Percentiles rank a stretch among this genome's conserved stretches.
Evolutionary conservation across 805 yeast genomes (phyloP).

Genomic region (Monosporozyma yasuniensis): DNA sequence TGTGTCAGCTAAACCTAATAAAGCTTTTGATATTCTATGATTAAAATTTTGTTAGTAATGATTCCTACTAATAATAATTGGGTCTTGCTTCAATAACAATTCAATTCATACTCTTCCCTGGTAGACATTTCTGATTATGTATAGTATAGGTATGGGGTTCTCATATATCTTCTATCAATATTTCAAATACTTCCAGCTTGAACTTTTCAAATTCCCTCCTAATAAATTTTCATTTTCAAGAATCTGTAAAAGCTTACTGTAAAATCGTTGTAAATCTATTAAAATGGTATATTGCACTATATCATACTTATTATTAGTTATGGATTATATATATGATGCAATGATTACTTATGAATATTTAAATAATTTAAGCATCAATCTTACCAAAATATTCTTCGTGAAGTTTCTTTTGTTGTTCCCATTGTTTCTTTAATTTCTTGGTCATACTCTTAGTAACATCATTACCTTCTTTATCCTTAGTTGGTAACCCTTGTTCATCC

Average conservation of each 20-base stretch:
- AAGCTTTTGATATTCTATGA: constrained; percentile 10
- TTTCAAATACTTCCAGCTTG: neutral
- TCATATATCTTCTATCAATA: too few relatives aligned
- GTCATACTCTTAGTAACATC: constrained; percentile 76
- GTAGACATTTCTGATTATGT: neutral
- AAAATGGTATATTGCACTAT: neutral
- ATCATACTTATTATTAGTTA: neutral
- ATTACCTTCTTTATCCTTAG: constrained; percentile 65
- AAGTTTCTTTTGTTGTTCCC: constrained; percentile 73
- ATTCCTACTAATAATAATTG: too few relatives aligned
- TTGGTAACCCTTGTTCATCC: constrained; percentile 82
- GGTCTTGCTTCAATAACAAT: too few relatives aligned
- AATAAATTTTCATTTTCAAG: neutral
- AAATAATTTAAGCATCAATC: neutral
- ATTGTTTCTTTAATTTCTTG: constrained; percentile 74
- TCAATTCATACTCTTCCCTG: constrained; percentile 1
- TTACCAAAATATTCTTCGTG: constrained; percentile 50
- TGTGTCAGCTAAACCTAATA: constrained; percentile 40
- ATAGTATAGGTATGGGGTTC: too few relatives aligned
- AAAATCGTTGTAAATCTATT: neutral
- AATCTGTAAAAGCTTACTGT: neutral
- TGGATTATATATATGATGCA: neutral
- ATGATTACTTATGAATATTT: neutral
- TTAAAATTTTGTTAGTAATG: constrained; percentile 1
- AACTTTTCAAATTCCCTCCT: neutral